Conservation (phyloP, 139 green algal species). For the Coelastrella sp. region DNA sequence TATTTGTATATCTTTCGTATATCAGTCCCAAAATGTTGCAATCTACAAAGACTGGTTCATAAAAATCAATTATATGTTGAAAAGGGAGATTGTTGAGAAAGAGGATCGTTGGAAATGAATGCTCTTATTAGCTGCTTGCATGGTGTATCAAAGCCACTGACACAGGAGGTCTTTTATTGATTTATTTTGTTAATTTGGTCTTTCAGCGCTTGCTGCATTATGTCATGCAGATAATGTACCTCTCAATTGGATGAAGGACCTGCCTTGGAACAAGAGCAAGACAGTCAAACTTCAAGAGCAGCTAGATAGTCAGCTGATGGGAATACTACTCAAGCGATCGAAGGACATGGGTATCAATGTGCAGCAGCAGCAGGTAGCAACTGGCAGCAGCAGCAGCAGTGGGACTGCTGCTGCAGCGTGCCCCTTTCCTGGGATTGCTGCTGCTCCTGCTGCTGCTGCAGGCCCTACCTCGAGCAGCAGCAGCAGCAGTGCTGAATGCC, state of each 20-base stretch:
- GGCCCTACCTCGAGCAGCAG: background rate
- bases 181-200: no score
- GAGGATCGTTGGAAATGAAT: no score
- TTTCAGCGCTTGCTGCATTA: no score
- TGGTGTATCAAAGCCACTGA: no score
- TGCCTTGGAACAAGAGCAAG: conserved; percentile 36
- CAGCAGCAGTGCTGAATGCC: conserved; percentile 27
- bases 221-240: conserved; percentile 30
- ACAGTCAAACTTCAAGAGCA: conserved; percentile 9
- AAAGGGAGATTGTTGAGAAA: no score
- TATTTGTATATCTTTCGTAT: no score
- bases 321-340: conserved; percentile 9
- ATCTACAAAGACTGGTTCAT: no score
- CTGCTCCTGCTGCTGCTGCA: conserved; percentile 7
- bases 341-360: conserved; percentile 38
- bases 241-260: conserved; percentile 39
- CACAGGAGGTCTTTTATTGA: no score
- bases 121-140: no score
- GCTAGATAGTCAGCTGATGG: conserved; percentile 28
- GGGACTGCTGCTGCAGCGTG: background rate
- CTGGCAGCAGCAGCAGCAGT: background rate
- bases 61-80: no score
- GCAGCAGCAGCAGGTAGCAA: background rate
- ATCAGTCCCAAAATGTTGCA: no score
- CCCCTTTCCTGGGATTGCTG: conserved; percentile 19